These are phyloP conservation scores for Setaria viridis DNA, from an alignment of 202 grass and related monocot genomes.

Conservation along the genomic window DNA sequence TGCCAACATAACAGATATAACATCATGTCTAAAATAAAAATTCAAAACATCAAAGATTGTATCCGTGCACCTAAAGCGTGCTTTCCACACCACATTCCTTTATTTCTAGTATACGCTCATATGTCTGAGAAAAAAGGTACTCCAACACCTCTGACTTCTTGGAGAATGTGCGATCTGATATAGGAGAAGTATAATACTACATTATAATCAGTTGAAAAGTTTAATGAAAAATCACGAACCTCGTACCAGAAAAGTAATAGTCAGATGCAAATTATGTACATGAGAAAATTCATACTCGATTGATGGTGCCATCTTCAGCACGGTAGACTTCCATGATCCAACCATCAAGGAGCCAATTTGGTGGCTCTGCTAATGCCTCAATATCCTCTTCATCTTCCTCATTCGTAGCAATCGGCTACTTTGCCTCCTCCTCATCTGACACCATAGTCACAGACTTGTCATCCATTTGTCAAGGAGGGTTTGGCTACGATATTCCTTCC, in stretches of 20 bases:
- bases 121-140: slow-evolving; percentile 40
- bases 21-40: too few species aligned
- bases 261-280: background rate
- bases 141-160: slow-evolving; percentile 12
- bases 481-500: background rate
- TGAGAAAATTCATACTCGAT: slow-evolving; percentile 27
- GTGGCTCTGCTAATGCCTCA: background rate
- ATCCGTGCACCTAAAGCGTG: background rate
- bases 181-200: background rate
- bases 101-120: background rate
- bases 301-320: slow-evolving; percentile 11
- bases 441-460: background rate
- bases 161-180: background rate
- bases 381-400: background rate
- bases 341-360: slow-evolving; percentile 53
- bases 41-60: background rate
- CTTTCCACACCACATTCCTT: background rate
- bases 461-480: background rate
- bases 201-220: background rate
- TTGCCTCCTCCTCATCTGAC: background rate
- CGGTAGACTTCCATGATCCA: slow-evolving; percentile 54
- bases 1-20: background rate
- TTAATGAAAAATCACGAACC: background rate
- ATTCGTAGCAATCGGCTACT: background rate
- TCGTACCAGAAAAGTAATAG: too few species aligned